Base-by-base conservation (phyloP, 2,329 filamentous ascomycete species). In the Fusarium anthophilum region DNA sequence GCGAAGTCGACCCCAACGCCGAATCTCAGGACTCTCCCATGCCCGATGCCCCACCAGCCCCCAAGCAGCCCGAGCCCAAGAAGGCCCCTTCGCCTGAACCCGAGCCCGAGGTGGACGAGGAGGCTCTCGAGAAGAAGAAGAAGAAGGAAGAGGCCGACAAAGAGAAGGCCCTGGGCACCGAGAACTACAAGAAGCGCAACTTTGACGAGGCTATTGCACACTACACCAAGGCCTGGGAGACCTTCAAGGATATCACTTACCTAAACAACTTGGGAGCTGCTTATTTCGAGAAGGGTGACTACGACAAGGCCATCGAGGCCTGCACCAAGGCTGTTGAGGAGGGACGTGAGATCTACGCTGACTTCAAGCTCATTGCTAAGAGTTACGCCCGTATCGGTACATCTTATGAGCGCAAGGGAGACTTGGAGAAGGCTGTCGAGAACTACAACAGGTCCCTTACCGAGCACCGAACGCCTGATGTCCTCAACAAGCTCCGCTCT, bases 291-390 rank as follows among this genome's bases (percentile, higher is more conserved):
- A 98, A 98, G 88, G 95, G 95, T 65, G 96, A 98, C 81, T 97
- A 94, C 82, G 90, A 97, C 79, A 93, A 92, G 66, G 92, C 93
- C 76, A 95, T 99, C 74, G 93, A 97, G 78, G 86, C 92, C 22
- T 99, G 96, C 86, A 91, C 93, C 78, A 91, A 94, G 85, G 96
- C 97, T 17, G 90, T 98, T 61, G 93, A 97, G 77, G 93, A 98
- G 83, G 96, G 96, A 63, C 94, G 96, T 67, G 89, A 93, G 78
- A 91, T 97, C 77, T 93, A 95, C 64, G 95, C 96, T 73, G 96
- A 99, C 85, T 99, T 98, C 88, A 99, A 99, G 90, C 89, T 95
- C 80, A 96, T 99, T 76, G 95, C 97, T 81, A 98, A 98, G 91
- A 94, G 96, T n/a, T 98, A 96, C 79, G 95, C 95, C 44, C 94